Conservation (phyloP, 129 eudicot genomes). For the Ambrosia trifida region DNA sequence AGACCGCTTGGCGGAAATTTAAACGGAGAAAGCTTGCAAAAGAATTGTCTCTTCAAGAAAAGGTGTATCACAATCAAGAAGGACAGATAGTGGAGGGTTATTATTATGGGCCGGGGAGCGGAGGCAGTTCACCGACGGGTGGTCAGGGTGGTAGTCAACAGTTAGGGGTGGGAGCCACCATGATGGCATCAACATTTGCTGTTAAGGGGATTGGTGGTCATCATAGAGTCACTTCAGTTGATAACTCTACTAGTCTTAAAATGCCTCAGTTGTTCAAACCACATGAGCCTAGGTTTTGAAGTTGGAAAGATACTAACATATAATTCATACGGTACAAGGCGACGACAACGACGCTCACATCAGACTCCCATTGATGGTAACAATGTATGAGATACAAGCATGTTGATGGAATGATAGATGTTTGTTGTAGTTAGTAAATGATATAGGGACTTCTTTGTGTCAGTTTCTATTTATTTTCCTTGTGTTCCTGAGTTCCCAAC, state of each 20-base stretch:
- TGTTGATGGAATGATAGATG: constrained; percentile 6
- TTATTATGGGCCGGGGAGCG: constrained; percentile 27
- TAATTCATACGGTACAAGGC: constrained; percentile 23
- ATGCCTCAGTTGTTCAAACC: constrained; percentile 88
- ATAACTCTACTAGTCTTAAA: constrained; percentile 55
- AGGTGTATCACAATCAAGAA: constrained; percentile 19
- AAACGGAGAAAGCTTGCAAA: constrained; percentile 60
- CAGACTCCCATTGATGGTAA: constrained; percentile 23
- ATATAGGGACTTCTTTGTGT: constrained; percentile 24
- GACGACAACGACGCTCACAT: constrained; percentile 30
- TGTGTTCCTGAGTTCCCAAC: background rate
- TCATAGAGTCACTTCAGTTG: constrained; percentile 38
- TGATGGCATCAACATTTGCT: constrained; percentile 76
- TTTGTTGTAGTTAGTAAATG: constrained; percentile 28
- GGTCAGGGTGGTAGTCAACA: constrained; percentile 37
- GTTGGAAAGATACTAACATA: background rate
- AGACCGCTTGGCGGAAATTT: constrained; percentile 77
- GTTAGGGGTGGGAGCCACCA: constrained; percentile 53
- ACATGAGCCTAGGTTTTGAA: constrained; percentile 73
- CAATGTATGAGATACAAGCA: constrained; percentile 19
- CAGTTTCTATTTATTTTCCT: background rate
- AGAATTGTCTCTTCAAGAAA: constrained; percentile 62
- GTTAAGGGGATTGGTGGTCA: constrained; percentile 44
- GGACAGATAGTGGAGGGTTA: constrained; percentile 26
- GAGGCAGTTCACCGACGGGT: constrained; percentile 31